Evolutionary conservation across 768 basidiomycete species (phyloP), one percentile per base, ranked within the genome.

Genomic region (Psilocybe subaeruginosa): DNA sequence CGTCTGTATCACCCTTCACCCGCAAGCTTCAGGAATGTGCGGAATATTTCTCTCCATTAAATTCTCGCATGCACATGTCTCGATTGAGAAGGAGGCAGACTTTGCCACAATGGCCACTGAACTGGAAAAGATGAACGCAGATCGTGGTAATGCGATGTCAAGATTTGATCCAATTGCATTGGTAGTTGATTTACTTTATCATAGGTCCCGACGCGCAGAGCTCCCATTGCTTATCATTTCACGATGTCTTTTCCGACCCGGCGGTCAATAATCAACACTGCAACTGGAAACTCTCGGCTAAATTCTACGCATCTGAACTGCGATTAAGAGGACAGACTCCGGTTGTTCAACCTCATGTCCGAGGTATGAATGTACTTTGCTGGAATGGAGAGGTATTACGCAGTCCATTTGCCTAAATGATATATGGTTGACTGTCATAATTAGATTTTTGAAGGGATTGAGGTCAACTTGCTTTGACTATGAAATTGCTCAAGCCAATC

Each of bases 351-450:
- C 94, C 94, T 29, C 92, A 94, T 69, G 67, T 74, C 12, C 64
- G 73, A 35, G 78, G 77, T 12, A 85, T 82, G 6, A 81, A 88
- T 68, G 69, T 92, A 3, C 73, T 95, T 29, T 93, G 92, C 68
- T 95, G 91, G 90, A 94, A 93, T 68, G 93, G 94, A 62, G 91
- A 95, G 78, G 92, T 88, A 58, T n/a, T 35, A 35, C 33, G 33
- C 33, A 33, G 59, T 64, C 29, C 19, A n/a, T 27, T 53, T 9
- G 9, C n/a, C 30, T 41, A 48, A 45, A 11, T 12, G 54, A 11
- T 35, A 5, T 35, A 35, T 33, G 45, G 47, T 23, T 55, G 16
- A 61, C 27, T 51, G 35, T 43, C 31, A n/a, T 46, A 16, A 9
- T 31, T 46, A 82, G 81, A 80, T 95, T 29, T 95, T 96, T 64